Evolutionary conservation across 192 early-diverging fungal genomes (phyloP), one percentile per base, ranked within the genome.

Genomic region (Rhizoclosmatium sp.): DNA sequence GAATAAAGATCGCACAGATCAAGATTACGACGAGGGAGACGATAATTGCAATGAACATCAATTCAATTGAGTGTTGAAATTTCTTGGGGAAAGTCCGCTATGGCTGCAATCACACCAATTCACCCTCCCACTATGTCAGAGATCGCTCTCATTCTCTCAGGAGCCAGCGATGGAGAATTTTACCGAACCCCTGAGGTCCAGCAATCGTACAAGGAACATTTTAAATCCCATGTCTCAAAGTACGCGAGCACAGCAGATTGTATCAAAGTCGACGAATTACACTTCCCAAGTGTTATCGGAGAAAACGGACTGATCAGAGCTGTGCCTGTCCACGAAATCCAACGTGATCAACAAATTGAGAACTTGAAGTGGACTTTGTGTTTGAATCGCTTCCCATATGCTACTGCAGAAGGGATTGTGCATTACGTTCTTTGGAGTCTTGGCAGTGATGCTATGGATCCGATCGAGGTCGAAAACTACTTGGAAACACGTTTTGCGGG

Each of bases 351-450:
- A 14, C 31, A 65, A 65, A 19, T 19, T 10, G 31, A 59, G 54
- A n/a, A 39, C 39, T 14, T 5, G 14, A 14, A 40, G 46, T 69
- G 67, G 67, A 69, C 39, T 16, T 54, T 72, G 51, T 39, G 16
- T 41, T 5, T 12, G 0, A 72, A 72, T 39, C 23, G 39, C 7
- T 72, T 72, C 40, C 71, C 71, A 42, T 72, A 72, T 80, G 47
- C 79, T 75, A 2, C 45, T 83, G 68, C 83, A 80, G 80, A 79
- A 64, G 73, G 71, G 62, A 65, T 60, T 4, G 60, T 49, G 47
- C 71, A 61, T 21, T 70, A 42, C 23, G 65, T 68, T 16, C 23
- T 67, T 31, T 65, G 65, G 64, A 76, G 45, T 31, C n/a, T 41
- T 41, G 75, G 64, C n/a, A 31, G 23, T 12, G 19, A 23, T 21